Base-by-base conservation (phyloP, 352 stramenopile genomes). In the Aphanomyces euteiches region DNA sequence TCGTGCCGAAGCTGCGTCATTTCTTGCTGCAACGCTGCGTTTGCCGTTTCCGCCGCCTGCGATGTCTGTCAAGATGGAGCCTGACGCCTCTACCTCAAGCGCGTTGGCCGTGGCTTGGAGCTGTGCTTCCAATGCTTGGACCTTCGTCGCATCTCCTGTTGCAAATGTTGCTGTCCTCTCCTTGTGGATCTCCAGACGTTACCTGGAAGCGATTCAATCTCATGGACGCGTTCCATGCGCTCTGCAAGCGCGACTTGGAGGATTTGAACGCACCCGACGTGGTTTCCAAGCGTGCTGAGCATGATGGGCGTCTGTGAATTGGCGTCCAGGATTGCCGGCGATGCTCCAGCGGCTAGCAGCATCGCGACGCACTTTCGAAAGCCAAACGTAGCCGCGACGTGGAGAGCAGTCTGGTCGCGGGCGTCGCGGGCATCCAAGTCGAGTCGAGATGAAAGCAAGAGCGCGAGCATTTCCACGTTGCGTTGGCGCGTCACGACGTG, bases 361-460 rank as follows among this genome's bases (percentile, higher is more conserved):
- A 67, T 66, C 4, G 73, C 72, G 1, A 90, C 81, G 8, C 78
- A 78, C 7, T 75, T 74, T 1, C 74, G 72, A 66, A 80, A 81
- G 3, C 82, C 79, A 34, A 78, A 67, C 28, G 81, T 78, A 7
- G 82, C 79, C 10, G 90, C 89, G 75, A 97, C 88, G 50, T 98
- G 93, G 28, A 96, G 78, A 17, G 93, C 80, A 1, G 90, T 97
- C 53, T 98, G 87, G 17, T 90, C 87, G 67, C 90, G 80, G 5
- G 84, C 83, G 73, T 98, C 98, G 45, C 92, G 77, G 54, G 90
- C 76, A 56, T 96, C 95, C n/a, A 94, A 69, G 43, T 97, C 84
- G 0, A 74, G 75, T 19, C 81, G 78, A 38, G 79, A 68, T 10
- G 19, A 4, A 53, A 79, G 75, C n/a, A 97, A 73, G 40, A 88